Conservation (phyloP, 208 protist species). For the Porcisia deanei region DNA sequence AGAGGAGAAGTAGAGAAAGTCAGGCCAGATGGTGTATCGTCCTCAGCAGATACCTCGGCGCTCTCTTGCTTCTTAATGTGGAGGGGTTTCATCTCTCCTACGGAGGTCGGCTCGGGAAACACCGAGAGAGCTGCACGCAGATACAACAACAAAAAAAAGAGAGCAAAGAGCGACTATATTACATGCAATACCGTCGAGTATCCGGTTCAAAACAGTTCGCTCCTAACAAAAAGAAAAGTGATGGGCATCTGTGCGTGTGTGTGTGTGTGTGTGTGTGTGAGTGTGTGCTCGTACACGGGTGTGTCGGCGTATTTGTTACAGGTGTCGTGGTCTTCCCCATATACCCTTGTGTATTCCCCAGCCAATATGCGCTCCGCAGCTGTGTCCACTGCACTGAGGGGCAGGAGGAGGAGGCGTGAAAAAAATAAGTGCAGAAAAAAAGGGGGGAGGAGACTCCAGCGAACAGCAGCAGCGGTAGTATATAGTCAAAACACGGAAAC, state of each 20-base stretch:
- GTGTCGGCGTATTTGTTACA: no score
- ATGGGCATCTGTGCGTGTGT: background rate
- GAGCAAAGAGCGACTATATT: background rate
- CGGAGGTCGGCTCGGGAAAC: background rate
- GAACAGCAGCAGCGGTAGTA: background rate
- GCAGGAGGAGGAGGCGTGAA: background rate
- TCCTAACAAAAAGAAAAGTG: background rate
- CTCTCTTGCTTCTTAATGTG: conserved; percentile 11
- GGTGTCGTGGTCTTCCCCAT: background rate
- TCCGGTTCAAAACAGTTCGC: background rate
- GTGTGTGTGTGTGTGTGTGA: background rate
- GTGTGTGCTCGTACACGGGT: background rate
- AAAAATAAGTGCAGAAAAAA: background rate
- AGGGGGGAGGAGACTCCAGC: background rate
- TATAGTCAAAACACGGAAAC: background rate
- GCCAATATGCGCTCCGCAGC: no score
- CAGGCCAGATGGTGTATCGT: background rate
- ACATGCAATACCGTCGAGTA: background rate
- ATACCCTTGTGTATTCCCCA: background rate
- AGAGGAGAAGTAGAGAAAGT: background rate
- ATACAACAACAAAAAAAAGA: background rate
- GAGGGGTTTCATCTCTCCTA: conserved; percentile 8
- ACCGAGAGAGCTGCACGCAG: background rate
- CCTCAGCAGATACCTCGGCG: background rate
- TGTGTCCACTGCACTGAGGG: background rate